Evolutionary conservation across 1,284 basidiomycete genomes (phyloP), one percentile per base, ranked within the genome.

Genomic region (Polyporus tsugae): DNA sequence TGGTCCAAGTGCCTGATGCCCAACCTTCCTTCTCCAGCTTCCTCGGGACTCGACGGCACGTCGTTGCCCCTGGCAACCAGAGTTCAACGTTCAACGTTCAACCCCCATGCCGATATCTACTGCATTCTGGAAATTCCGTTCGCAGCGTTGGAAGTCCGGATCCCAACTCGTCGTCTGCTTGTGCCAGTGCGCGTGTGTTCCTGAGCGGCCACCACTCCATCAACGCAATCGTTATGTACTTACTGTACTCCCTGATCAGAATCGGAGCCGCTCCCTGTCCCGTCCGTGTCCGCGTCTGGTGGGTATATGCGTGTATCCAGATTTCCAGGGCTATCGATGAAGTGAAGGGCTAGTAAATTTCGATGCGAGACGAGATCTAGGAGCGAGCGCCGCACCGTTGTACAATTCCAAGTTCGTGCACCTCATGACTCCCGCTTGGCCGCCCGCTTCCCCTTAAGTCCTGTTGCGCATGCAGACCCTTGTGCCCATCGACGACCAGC

Each of bases 381-480:
- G 22, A 15, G 33, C 52, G 52, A 35, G 29, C 6, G 52, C 33
- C 49, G 52, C 25, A 55, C 52, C 29, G 29, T 29, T 29, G 29
- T 29, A 29, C 29, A 29, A 29, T 52, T 52, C 22, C 22, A 52
- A 52, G 46, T 52, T 25, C 46, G 10, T 25, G 46, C n/a, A 52
- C 46, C 52, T 35, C 52, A 55, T 55, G 52, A 55, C 52, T 55
- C 33, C 25, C 15, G 33, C 52, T 33, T 10, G 52, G 52, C 52
- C 33, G 29, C 52, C 52, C 29, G 13, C 52, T 15, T 53, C 52
- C 52, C 15, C 29, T 17, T 17, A 11, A 55, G 52, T 35, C 52
- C 15, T 6, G 22, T 35, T 15, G 29, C 52, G 13, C 46, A 52
- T 11, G 13, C 46, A 29, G 33, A 55, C 29, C 52, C 52, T 22